Evolutionary conservation across 1,284 basidiomycete species (phyloP), one percentile per base, ranked within the genome.

Genomic region (Irpex sp.): DNA sequence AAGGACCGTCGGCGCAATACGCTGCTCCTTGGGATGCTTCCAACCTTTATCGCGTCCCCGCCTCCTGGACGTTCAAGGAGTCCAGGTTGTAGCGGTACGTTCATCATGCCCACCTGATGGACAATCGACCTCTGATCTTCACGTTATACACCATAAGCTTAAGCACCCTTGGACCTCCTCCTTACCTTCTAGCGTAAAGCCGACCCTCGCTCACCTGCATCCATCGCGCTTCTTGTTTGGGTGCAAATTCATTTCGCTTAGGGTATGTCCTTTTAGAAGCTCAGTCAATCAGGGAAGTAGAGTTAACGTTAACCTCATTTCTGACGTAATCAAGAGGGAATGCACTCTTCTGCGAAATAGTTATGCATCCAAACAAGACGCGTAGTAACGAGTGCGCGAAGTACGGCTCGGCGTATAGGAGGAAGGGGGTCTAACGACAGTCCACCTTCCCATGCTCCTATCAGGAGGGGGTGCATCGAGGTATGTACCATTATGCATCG

Each of bases 161-260:
- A 17, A 36, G 50, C 50, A 51, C 58, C 57, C 54, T 53, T 55
- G 66, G 63, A 61, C 65, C 66, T 58, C 64, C 60, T 67, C 53
- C 66, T 66, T 58, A 66, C 83, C 85, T 87, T 73, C 78, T 81
- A 84, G 77, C 82, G 80, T 81, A 77, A 72, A 84, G 83, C 82
- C 86, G 81, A 83, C 81, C 86, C 85, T 82, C 84, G 84, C 75
- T 75, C 82, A 81, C 77, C 82, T 79, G 85, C 81, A 74, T 85
- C 85, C 73, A 87, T 87, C 85, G 84, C 85, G 86, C 83, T 87
- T 87, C 86, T 87, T 87, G 85, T 83, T 79, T 77, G 82, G 83
- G 74, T 83, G 83, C 73, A 73, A 77, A 84, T 72, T 73, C 75
- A 76, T 78, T 77, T 88, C 85, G 74, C 76, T 75, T 74, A 71